phyloP scores from a whole-genome alignment of 352 stramenopile species.

The Phytophthora pisi region DNA sequence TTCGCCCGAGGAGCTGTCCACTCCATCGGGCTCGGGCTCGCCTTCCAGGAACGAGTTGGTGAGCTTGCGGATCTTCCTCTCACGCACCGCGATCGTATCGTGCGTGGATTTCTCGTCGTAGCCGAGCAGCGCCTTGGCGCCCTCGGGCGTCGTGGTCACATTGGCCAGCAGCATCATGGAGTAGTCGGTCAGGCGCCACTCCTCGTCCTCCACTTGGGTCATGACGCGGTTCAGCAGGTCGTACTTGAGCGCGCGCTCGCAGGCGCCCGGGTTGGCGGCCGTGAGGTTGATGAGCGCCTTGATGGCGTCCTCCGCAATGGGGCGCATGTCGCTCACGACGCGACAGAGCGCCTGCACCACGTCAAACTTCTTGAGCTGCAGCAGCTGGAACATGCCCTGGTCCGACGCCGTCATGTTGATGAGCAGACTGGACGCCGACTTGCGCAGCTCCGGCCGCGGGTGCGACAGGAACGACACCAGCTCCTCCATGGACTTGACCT shows the following conservation, averaged over 20 bases:
- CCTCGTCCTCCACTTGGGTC: conserved; percentile 80
- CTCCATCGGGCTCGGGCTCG: conserved; percentile 77
- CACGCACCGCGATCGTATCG: conserved; percentile 57
- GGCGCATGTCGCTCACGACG: conserved; percentile 82
- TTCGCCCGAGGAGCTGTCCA: conserved; percentile 70
- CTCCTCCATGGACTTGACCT: conserved; percentile 82
- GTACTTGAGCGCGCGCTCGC: conserved; percentile 77
- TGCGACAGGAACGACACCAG: conserved; percentile 84
- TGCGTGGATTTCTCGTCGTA: conserved; percentile 56
- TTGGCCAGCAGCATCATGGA: conserved; percentile 91
- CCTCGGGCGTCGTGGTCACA: conserved; percentile 73
- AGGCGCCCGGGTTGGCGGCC: conserved; percentile 64
- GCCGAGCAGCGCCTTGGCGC: conserved; percentile 69
- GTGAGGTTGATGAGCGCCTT: conserved; percentile 89
- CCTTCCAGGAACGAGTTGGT: conserved; percentile 73
- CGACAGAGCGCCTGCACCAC: conserved; percentile 80
- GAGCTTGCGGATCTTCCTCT: conserved; percentile 83
- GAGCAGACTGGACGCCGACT: conserved; percentile 82
- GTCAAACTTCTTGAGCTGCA: conserved; percentile 75
- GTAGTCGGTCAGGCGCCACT: conserved; percentile 84
- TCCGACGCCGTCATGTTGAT: conserved; percentile 87
- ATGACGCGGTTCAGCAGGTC: conserved; percentile 89
- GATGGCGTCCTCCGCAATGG: conserved; percentile 86
- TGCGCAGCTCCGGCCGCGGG: conserved; percentile 82
- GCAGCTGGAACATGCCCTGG: conserved; percentile 74